Percentiles rank a stretch among this genome's conserved stretches.
These are phyloP conservation scores for Melampsora larici-populina DNA, from an alignment of 1,284 basidiomycete genomes.

Conservation along the genomic window DNA sequence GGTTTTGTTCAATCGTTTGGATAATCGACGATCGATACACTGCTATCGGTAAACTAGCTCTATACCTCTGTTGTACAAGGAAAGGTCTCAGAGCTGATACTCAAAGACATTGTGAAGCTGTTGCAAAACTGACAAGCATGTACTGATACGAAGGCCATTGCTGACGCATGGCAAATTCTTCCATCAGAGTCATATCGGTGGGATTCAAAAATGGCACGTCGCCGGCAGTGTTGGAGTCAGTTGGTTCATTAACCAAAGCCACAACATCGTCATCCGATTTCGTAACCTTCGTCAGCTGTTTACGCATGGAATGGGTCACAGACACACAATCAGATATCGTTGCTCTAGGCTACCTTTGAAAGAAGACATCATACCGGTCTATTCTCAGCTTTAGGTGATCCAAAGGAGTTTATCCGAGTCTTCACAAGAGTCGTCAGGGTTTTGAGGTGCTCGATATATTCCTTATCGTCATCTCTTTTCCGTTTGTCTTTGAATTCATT, in stretches of 20 bases:
- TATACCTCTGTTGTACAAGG: slow-evolving; percentile 60
- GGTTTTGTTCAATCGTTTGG: slow-evolving; percentile 68
- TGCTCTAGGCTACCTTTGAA: no score
- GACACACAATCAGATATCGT: no score
- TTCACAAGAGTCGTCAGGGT: slow-evolving; percentile 56
- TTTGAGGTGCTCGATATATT: slow-evolving; percentile 61
- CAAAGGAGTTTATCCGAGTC: slow-evolving; percentile 3
- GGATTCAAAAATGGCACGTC: background rate
- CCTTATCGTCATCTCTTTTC: slow-evolving; percentile 64
- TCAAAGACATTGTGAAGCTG: background rate
- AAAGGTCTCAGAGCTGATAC: background rate
- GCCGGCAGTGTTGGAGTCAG: no score
- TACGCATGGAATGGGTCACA: background rate
- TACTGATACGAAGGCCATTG: slow-evolving; percentile 69
- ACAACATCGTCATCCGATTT: background rate
- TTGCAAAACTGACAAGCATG: slow-evolving; percentile 70
- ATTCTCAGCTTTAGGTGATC: background rate
- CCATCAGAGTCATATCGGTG: slow-evolving; percentile 16
- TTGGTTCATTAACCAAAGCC: background rate
- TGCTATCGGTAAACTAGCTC: slow-evolving; percentile 81
- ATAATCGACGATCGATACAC: slow-evolving; percentile 74
- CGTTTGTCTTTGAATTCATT: slow-evolving; percentile 74
- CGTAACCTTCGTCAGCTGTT: background rate
- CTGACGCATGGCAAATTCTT: slow-evolving; percentile 64
- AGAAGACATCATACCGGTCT: background rate